Evolutionary conservation across 176 grass and related monocot species (phyloP), one percentile per base, ranked within the genome.

Genomic region (Carex myosuroides): DNA sequence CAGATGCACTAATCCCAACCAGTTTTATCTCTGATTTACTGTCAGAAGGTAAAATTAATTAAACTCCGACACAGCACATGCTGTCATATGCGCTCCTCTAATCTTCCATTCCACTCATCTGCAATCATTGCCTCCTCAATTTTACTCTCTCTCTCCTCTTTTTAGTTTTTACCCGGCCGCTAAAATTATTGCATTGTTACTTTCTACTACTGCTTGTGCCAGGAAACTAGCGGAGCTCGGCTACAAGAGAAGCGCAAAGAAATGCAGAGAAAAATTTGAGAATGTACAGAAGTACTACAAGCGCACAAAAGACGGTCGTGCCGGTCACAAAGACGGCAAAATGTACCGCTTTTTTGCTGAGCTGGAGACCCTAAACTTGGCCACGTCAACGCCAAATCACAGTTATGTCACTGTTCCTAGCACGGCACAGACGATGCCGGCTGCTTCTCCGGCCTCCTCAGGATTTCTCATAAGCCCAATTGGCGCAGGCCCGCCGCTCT

Each of bases 241-340:
- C 3, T 98, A 95, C 95, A 93, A 85, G 83, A 87, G 95, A 37
- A 93, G 85, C 80, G 84, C 86, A 83, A 98, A 98, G 88, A 98
- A 98, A 87, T 98, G 95, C 86, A 90, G 92, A 85, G 95, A 98
- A 90, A 98, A 98, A 85, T 98, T 98, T 68, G 92, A 98, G 89
- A 98, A 98, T 87, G 92, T 98, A 26, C 92, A 95, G 78, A 98
- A 98, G 86, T 98, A 98, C 89, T 98, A 98, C 91, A 98, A 98
- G 91, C 95, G 95, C 69, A 98, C 95, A 14, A 98, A 98, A 88
- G 95, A 95, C 75, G 87, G 95, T 22, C 92, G 91, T 16, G 86
- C 95, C 32, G 95, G 95, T 0, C 68, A 93, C 56, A 93, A 95
- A 85, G 95, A 98, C 84, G 95, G 95, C 68, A 95, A 94, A 85